Conservation (phyloP, 345 rosid species). For the Excoecaria agallocha region DNA sequence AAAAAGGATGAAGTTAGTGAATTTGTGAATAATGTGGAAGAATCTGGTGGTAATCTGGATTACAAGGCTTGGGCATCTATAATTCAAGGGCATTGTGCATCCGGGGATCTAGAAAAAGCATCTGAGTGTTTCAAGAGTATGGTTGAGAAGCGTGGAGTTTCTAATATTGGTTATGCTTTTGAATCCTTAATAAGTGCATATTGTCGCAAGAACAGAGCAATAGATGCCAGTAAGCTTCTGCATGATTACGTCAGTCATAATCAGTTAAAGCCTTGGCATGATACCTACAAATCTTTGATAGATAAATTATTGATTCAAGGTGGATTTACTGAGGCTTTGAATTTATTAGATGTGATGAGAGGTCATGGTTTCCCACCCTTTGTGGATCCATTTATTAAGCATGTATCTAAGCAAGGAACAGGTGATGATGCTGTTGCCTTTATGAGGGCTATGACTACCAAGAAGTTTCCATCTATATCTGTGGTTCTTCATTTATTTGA, state of each 20-base stretch:
- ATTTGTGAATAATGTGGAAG: slow-evolving; percentile 49
- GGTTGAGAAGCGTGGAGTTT: slow-evolving; percentile 50
- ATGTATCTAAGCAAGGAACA: slow-evolving; percentile 67
- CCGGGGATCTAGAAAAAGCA: slow-evolving; percentile 68
- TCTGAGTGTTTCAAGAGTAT: slow-evolving; percentile 48
- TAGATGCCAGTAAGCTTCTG: slow-evolving; percentile 63
- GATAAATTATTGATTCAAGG: slow-evolving; percentile 57
- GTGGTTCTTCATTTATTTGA: slow-evolving; percentile 61
- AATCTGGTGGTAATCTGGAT: slow-evolving; percentile 50
- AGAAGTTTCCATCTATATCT: slow-evolving; percentile 64
- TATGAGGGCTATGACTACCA: slow-evolving; percentile 59
- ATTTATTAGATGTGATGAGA: slow-evolving; percentile 64
- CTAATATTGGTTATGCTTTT: slow-evolving; percentile 47
- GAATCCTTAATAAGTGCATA: slow-evolving; percentile 60
- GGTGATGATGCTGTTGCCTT: slow-evolving; percentile 60
- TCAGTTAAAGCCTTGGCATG: slow-evolving; percentile 55
- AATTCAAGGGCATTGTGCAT: slow-evolving; percentile 68
- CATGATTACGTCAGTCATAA: slow-evolving; percentile 32
- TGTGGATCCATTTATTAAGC: slow-evolving; percentile 60
- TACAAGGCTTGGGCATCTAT: slow-evolving; percentile 56
- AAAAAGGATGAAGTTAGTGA: slow-evolving; percentile 49
- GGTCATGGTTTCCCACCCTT: slow-evolving; percentile 71
- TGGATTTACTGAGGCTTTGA: slow-evolving; percentile 68
- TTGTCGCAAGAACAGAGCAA: slow-evolving; percentile 58
- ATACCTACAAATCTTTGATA: slow-evolving; percentile 60